Evolutionary conservation across 768 basidiomycete species (phyloP), one percentile per base, ranked within the genome.

Genomic region (Aureoboletus auriporus): DNA sequence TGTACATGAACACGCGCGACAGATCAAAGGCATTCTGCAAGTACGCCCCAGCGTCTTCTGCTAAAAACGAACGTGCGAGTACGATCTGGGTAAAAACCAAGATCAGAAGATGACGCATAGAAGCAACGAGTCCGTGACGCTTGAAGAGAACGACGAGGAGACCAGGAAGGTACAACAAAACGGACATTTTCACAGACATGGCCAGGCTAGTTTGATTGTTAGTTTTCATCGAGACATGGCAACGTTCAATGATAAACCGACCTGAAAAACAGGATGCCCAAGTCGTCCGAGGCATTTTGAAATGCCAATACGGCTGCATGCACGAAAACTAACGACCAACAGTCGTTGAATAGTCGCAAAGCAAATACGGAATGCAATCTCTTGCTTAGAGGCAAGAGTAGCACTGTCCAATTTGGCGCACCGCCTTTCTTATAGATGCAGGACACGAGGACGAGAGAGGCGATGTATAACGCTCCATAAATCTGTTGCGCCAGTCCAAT

Each of bases 121-220:
- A 82, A 2, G 60, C 63, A 5, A 76, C 34, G 8, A 87, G 59
- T 17, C 91, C 91, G 45, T 72, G 71, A 28, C 81, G 79, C 63
- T 86, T 88, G 73, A 92, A 86, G 16, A 89, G 68, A 49, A 97
- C 71, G 13, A 96, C 83, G 20, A 93, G 70, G 8, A 96, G 74
- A 3, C 89, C 94, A 5, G 96, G 96, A 2, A 96, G 72, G 69
- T 93, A 96, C 8, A 99, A 74, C 28, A 98, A 67, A 38, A 86
- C 79, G 17, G 88, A 93, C 96, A 99, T 98, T 66, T 99, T 99
- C 48, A 96, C 78, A 1, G 93, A 94, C 8, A 98, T 69, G 2
- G 93, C 93, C 6, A 51, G 26, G 14, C 48, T 62, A 47, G 36
- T 44, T 46, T 36, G 20, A 46, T 17, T 9, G 41, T 44, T 28